These are phyloP conservation scores for Ampelocalamus luodianensis DNA, from an alignment of 176 grass and related monocot species.

Conservation along the genomic window DNA sequence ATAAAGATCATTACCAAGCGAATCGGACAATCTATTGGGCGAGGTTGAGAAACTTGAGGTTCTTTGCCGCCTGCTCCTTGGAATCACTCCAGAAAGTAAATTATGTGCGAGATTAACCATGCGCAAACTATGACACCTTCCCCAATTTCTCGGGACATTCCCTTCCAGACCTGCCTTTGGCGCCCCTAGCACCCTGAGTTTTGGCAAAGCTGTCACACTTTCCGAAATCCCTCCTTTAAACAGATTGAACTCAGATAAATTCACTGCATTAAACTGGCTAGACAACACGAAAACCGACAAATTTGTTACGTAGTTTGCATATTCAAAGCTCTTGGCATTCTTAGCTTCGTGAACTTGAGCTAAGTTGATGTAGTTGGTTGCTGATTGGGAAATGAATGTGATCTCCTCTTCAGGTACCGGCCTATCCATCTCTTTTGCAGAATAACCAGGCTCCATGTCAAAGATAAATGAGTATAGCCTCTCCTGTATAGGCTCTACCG, in stretches of 20 bases:
- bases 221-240: conserved; percentile 57
- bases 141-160: conserved; percentile 59
- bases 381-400: too few relatives aligned
- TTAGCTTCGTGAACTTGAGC: too few relatives aligned
- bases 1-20: conserved; percentile 44
- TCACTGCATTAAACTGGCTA: conserved; percentile 54
- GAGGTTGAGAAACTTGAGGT: conserved; percentile 67
- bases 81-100: conserved; percentile 57
- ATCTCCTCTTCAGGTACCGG: conserved; percentile 76
- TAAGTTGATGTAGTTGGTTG: too few relatives aligned
- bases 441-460: conserved; percentile 80
- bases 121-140: conserved; percentile 50
- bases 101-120: conserved; percentile 63
- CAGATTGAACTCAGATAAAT: conserved; percentile 60
- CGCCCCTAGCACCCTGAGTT: conserved; percentile 61
- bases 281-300: conserved; percentile 68
- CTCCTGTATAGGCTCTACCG: conserved; percentile 77
- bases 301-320: too few relatives aligned
- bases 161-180: conserved; percentile 48
- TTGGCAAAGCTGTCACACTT: conserved; percentile 54
- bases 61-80: conserved; percentile 45
- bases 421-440: conserved; percentile 84
- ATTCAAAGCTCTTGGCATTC: too few relatives aligned
- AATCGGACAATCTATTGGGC: conserved; percentile 60
- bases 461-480: conserved; percentile 97